These are phyloP conservation scores for Cyclotella kingstonii DNA, from an alignment of 108 stramenopile genomes.

Conservation along the genomic window DNA sequence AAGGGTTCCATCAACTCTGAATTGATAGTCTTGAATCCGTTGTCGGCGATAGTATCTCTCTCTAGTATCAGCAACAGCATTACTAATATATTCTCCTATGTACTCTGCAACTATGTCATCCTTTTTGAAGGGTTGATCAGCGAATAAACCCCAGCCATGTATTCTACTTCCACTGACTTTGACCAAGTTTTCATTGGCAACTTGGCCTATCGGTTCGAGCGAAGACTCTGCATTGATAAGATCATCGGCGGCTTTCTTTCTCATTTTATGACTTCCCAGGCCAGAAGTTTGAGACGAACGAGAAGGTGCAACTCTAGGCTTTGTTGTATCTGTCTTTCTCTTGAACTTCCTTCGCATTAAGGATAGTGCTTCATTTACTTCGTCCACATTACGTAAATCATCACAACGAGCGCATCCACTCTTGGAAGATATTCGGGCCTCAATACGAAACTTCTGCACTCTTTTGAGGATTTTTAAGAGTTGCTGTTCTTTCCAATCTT, in stretches of 20 bases:
- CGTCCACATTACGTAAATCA: slow-evolving; percentile 50
- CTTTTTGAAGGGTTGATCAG: slow-evolving; percentile 68
- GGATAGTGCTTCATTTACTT: slow-evolving; percentile 48
- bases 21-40: slow-evolving; percentile 93
- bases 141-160: slow-evolving; percentile 85
- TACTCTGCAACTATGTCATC: slow-evolving; percentile 94
- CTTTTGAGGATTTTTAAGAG: slow-evolving; percentile 61
- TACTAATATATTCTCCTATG: slow-evolving; percentile 89
- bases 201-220: slow-evolving; percentile 22
- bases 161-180: slow-evolving; percentile 66
- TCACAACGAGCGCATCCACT: slow-evolving; percentile 81
- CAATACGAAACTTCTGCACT: slow-evolving; percentile 71
- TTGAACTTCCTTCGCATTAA: slow-evolving; percentile 44
- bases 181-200: slow-evolving; percentile 52
- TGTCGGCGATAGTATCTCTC: slow-evolving; percentile 83
- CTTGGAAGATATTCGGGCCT: slow-evolving; percentile 50
- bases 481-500: slow-evolving; percentile 68
- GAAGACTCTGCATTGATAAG: slow-evolving; percentile 19
- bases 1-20: slow-evolving; percentile 81
- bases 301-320: slow-evolving; percentile 53
- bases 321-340: slow-evolving; percentile 36
- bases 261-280: slow-evolving; percentile 50
- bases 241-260: slow-evolving; percentile 37
- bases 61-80: slow-evolving; percentile 80
- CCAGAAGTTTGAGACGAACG: slow-evolving; percentile 68